Conservation (phyloP, 176 grass and related monocot genomes). For the Hyparrhenia diplandra region DNA sequence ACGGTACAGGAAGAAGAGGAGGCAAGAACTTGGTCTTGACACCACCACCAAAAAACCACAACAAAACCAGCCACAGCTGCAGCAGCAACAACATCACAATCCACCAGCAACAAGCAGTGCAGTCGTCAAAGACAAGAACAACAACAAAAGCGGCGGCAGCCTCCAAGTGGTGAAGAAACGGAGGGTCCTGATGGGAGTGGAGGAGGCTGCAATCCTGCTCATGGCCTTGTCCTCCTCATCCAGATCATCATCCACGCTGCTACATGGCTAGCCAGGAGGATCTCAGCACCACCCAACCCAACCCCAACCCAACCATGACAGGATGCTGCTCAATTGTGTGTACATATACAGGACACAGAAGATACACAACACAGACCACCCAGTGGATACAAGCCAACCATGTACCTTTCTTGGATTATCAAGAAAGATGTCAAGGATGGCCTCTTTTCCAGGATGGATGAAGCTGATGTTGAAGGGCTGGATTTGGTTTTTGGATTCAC, state of each 20-base stretch:
- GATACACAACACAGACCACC: constrained; percentile 15
- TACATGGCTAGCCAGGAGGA: constrained; percentile 47
- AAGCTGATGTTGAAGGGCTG: constrained; percentile 30
- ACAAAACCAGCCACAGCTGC: neutral
- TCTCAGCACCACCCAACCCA: too few species aligned
- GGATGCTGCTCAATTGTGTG: neutral
- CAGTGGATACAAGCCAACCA: constrained; percentile 37
- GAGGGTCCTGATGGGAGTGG: constrained; percentile 63
- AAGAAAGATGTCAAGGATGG: constrained; percentile 13
- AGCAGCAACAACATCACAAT: neutral
- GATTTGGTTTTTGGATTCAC: constrained; percentile 33
- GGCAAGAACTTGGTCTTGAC: constrained; percentile 49
- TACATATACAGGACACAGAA: constrained; percentile 19
- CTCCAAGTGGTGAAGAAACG: constrained; percentile 65
- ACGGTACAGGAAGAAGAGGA: constrained; percentile 88
- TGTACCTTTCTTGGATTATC: constrained; percentile 18
- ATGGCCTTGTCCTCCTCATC: constrained; percentile 86
- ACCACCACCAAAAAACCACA: constrained; percentile 5
- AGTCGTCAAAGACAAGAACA: constrained; percentile 21
- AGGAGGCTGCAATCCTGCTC: constrained; percentile 82
- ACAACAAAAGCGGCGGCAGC: neutral
- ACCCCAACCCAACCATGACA: too few species aligned
- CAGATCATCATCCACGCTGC: constrained; percentile 21
- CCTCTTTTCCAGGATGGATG: constrained; percentile 6
- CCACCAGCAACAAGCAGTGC: neutral